These are phyloP conservation scores for Leccinum griseonigrum DNA, from an alignment of 1,284 basidiomycete species.

Conservation along the genomic window DNA sequence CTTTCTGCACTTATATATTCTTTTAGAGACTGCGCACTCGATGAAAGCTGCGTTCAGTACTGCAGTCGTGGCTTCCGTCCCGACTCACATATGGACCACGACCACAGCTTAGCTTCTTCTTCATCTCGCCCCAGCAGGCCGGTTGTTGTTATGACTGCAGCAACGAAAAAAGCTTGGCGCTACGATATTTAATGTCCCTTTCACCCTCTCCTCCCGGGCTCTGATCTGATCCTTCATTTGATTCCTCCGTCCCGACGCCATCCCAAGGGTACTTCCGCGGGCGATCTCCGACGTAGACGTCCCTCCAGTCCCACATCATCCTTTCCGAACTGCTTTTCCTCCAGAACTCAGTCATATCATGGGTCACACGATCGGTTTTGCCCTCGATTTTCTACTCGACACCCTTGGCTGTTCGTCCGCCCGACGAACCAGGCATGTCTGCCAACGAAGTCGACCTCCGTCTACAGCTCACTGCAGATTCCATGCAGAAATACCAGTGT, in stretches of 20 bases:
- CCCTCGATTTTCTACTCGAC: slow-evolving; percentile 83
- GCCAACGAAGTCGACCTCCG: slow-evolving; percentile 66
- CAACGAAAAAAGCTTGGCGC: slow-evolving; percentile 80
- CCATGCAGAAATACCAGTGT: slow-evolving; percentile 77
- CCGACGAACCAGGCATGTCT: slow-evolving; percentile 75
- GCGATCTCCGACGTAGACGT: slow-evolving; percentile 44
- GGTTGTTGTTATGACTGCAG: slow-evolving; percentile 94
- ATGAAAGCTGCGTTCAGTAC: slow-evolving; percentile 79
- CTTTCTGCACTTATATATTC: background rate
- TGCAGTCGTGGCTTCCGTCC: slow-evolving; percentile 87
- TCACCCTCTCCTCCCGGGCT: slow-evolving; percentile 46
- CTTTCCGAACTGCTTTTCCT: slow-evolving; percentile 54
- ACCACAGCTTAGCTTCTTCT: slow-evolving; percentile 69
- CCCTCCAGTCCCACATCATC: slow-evolving; percentile 57
- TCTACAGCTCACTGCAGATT: slow-evolving; percentile 70
- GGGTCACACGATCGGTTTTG: slow-evolving; percentile 70
- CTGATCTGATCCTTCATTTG: slow-evolving; percentile 9
- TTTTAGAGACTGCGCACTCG: slow-evolving; percentile 81
- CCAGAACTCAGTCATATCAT: slow-evolving; percentile 71
- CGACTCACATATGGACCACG: slow-evolving; percentile 81
- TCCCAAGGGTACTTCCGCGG: slow-evolving; percentile 35
- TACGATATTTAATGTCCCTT: slow-evolving; percentile 64
- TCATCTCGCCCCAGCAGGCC: slow-evolving; percentile 79
- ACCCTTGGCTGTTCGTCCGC: slow-evolving; percentile 86
- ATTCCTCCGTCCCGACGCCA: slow-evolving; percentile 25